Evolutionary conservation across 2,329 filamentous ascomycete species (phyloP), one percentile per base, ranked within the genome.

Genomic region (Penicillium sp.): DNA sequence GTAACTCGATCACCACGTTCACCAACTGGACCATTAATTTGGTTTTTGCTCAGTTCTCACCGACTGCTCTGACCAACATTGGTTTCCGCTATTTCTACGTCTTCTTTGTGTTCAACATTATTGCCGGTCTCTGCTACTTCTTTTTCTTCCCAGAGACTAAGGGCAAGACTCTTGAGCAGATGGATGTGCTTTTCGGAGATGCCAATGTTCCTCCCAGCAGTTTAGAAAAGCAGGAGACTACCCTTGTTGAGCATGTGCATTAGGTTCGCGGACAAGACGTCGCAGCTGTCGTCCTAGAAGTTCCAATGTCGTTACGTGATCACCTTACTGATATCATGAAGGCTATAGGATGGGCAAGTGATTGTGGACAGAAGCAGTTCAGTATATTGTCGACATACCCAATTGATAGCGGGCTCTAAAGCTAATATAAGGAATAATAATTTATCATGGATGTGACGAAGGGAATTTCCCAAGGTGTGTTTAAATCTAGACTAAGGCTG

Each of bases 21-120:
- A 76, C 73, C 1, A 81, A 81, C 59, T 81, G 79, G 79, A 68
- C 70, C 5, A 64, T 80, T 30, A 80, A 81, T 64, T 70, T 82
- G 2, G 73, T 83, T 13, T 79, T 84, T 61, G 80, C 80, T 1
- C 80, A 83, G 45, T 81, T 81, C 63, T 78, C 77, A 0, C 82
- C 81, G 0, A 71, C 71, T 22, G 81, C 79, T 0, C 61, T 65
- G 42, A 52, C 59, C 28, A 64, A 65, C 43, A 65, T 65, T 30
- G 55, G 58, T 16, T 65, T 62, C 61, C 49, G 52, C 11, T 61
- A 59, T 69, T 82, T 22, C 69, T 71, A 5, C 63, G 64, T 19
- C 67, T 82, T 55, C 75, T 76, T 4, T 48, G 80, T 78, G 13
- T 80, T 83, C 64, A 82, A 82, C 61, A 73, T 79, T 16, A 79